These are phyloP conservation scores for Exophiala aquamarina DNA, from an alignment of 2,329 filamentous ascomycete genomes.

Conservation along the genomic window DNA sequence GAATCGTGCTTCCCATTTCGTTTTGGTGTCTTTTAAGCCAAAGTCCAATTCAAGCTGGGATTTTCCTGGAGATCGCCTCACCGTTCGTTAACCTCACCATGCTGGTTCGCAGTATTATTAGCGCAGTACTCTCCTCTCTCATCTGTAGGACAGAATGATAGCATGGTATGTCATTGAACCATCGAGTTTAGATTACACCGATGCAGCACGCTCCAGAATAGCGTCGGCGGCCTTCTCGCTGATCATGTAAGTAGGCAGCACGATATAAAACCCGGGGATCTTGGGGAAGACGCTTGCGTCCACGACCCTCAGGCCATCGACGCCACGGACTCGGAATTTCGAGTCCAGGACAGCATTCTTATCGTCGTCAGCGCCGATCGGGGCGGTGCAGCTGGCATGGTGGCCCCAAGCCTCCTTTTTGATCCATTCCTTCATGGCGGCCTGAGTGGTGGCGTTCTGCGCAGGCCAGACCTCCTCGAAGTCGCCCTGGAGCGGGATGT, in stretches of 20 bases:
- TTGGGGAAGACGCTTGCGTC: conserved; percentile 36
- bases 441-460: conserved; percentile 41
- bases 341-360: conserved; percentile 33
- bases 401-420: conserved; percentile 52
- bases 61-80: too few relatives aligned
- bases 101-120: too few relatives aligned
- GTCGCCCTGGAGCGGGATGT: conserved; percentile 41
- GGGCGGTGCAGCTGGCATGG: conserved; percentile 34
- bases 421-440: conserved; percentile 48
- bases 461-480: conserved; percentile 48
- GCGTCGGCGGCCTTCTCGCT: conserved; percentile 32
- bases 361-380: conserved; percentile 36
- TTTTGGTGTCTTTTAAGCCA: too few relatives aligned
- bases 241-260: conserved; percentile 36
- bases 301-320: conserved; percentile 32
- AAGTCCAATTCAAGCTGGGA: too few relatives aligned
- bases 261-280: conserved; percentile 36
- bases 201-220: conserved; percentile 13
- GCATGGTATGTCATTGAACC: too few relatives aligned
- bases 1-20: too few relatives aligned
- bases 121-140: too few relatives aligned
- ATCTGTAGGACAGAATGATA: too few relatives aligned
- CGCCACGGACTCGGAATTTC: conserved; percentile 31
- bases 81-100: too few relatives aligned
- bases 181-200: too few relatives aligned